Evolutionary conservation across 2,329 filamentous ascomycete genomes (phyloP).

Genomic region (Fusarium nygamai): DNA sequence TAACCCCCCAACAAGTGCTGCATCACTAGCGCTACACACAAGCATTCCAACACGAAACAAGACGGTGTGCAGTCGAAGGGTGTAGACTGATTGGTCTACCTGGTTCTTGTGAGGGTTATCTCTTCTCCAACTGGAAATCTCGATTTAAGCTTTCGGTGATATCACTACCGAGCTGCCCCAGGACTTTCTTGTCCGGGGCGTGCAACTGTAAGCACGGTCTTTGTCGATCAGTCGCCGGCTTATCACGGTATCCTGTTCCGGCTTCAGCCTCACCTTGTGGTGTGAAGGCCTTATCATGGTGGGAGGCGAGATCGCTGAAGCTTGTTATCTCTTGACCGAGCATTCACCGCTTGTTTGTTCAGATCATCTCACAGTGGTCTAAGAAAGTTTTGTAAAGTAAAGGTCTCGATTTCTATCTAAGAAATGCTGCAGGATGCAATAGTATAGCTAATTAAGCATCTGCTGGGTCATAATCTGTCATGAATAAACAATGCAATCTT

Average conservation of each 20-base stretch:
- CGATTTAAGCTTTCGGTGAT: conserved; percentile 26
- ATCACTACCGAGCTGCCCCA: not conserved
- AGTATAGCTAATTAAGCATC: conserved; percentile 22
- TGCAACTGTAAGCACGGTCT: not conserved
- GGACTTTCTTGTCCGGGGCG: conserved; percentile 24
- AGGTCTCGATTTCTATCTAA: conserved; percentile 24
- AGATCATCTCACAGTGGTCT: not conserved
- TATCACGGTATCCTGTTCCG: conserved; percentile 16
- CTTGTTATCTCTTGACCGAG: conserved; percentile 21
- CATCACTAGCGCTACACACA: conserved; percentile 23
- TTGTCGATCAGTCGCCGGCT: conserved; percentile 16
- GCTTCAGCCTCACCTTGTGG: conserved; percentile 15
- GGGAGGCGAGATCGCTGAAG: not conserved
- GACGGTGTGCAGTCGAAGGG: not conserved
- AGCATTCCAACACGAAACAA: conserved; percentile 9
- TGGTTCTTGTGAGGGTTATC: conserved; percentile 7
- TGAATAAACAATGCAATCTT: conserved; percentile 36
- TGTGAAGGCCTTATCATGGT: conserved; percentile 10
- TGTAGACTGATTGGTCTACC: conserved; percentile 22
- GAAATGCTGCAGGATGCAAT: conserved; percentile 17
- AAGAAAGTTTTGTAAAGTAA: not conserved
- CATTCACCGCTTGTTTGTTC: conserved; percentile 14
- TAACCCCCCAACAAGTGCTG: conserved; percentile 14
- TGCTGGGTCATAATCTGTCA: conserved; percentile 23
- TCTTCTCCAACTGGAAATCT: conserved; percentile 10